Conservation (phyloP, 2,329 filamentous ascomycete genomes). For the Pseudogymnoascus sp. region DNA sequence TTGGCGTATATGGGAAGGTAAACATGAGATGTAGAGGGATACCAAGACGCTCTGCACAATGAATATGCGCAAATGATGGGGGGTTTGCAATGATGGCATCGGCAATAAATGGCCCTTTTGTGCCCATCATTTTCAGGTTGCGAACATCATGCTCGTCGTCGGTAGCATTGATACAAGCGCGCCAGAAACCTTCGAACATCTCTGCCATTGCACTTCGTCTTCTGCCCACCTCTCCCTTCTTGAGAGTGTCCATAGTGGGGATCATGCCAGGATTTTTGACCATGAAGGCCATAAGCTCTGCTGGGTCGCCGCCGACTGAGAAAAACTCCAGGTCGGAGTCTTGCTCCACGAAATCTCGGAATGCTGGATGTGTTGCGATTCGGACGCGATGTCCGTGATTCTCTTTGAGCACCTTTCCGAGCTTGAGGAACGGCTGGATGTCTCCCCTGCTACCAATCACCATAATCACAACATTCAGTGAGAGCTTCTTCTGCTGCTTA, state of each 20-base stretch:
- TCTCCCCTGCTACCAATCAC: conserved; percentile 76
- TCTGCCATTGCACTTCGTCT: conserved; percentile 65
- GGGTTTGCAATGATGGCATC: conserved; percentile 84
- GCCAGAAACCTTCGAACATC: conserved; percentile 80
- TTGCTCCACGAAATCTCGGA: conserved; percentile 66
- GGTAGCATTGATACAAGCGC: conserved; percentile 66
- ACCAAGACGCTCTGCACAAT: conserved; percentile 70
- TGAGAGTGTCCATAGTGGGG: conserved; percentile 64
- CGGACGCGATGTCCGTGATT: conserved; percentile 67
- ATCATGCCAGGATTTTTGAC: conserved; percentile 72
- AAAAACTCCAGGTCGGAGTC: conserved; percentile 71
- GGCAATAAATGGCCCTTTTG: conserved; percentile 55
- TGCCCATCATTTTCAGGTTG: conserved; percentile 59
- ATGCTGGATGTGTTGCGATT: conserved; percentile 71
- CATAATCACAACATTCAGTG: conserved; percentile 74
- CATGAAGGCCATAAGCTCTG: conserved; percentile 83
- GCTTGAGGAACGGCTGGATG: conserved; percentile 70
- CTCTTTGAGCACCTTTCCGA: conserved; percentile 65
- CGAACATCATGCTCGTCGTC: conserved; percentile 57
- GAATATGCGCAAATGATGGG: conserved; percentile 68
- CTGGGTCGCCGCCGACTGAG: conserved; percentile 69
- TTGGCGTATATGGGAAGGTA: conserved; percentile 73
- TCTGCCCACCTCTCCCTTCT: conserved; percentile 63
- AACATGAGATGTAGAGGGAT: conserved; percentile 73
- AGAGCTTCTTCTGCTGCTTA: conserved; percentile 30